A percentile compares a stretch with the other conserved stretches of the same genome.
Evolutionary conservation across 306 rosid genomes (phyloP).

Genomic region (Dalbergia cochinchinensis): DNA sequence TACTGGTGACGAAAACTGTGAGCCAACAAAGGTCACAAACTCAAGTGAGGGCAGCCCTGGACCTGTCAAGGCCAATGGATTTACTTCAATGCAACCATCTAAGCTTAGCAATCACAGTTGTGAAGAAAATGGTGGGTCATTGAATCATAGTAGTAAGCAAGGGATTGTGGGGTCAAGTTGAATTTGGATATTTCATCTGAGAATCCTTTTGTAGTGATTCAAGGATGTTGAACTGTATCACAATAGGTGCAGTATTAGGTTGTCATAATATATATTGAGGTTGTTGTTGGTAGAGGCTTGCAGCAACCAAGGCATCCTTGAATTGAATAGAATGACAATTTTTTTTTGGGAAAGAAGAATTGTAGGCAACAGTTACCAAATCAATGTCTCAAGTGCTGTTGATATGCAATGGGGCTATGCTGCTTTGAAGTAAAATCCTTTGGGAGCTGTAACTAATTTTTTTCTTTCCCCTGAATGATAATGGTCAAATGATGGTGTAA

Average conservation of each 20-base stretch:
- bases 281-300: slow-evolving; percentile 47
- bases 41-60: slow-evolving; percentile 57
- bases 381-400: slow-evolving; percentile 39
- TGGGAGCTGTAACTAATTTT: slow-evolving; percentile 39
- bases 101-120: slow-evolving; percentile 37
- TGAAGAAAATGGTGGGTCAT: slow-evolving; percentile 74
- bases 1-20: slow-evolving; percentile 47
- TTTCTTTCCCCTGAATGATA: slow-evolving; percentile 42
- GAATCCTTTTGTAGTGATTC: slow-evolving; percentile 40
- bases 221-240: slow-evolving; percentile 44
- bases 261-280: slow-evolving; percentile 46
- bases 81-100: slow-evolving; percentile 49
- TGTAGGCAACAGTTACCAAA: slow-evolving; percentile 46
- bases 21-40: slow-evolving; percentile 41
- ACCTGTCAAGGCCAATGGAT: slow-evolving; percentile 73
- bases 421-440: slow-evolving; percentile 36
- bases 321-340: slow-evolving; percentile 50
- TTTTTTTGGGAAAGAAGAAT: slow-evolving; percentile 45
- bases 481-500: slow-evolving; percentile 55
- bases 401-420: slow-evolving; percentile 44
- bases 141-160: slow-evolving; percentile 53
- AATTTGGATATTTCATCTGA: slow-evolving; percentile 39
- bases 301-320: slow-evolving; percentile 41
- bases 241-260: slow-evolving; percentile 47
- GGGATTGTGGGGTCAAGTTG: slow-evolving; percentile 50